Conservation (phyloP, 805 yeast genomes). For the Metschnikowia bowlesiae region DNA sequence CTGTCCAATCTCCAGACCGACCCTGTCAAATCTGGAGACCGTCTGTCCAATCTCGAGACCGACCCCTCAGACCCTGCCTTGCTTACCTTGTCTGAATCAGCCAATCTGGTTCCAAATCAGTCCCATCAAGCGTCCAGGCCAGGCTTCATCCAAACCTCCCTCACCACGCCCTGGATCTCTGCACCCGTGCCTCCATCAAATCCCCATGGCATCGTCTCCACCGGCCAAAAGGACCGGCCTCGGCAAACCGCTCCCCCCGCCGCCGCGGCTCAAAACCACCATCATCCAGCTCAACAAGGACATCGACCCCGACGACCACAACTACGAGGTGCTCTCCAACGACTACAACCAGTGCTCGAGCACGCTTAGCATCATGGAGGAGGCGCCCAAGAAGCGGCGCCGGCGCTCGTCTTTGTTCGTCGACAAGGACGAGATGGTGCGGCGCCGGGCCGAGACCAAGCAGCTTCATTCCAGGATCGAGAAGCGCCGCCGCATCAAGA, state of each 20-base stretch:
- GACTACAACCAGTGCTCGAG: slow-evolving; percentile 22
- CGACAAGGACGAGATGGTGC: slow-evolving; percentile 38
- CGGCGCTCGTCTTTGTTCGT: slow-evolving; percentile 36
- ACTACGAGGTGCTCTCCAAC: slow-evolving; percentile 40
- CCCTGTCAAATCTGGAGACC: not conserved
- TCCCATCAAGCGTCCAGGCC: too few relatives aligned
- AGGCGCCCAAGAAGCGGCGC: slow-evolving; percentile 29
- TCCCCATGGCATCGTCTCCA: too few relatives aligned
- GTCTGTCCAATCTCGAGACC: not conserved
- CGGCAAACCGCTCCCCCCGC: slow-evolving; percentile 23
- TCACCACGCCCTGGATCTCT: too few relatives aligned
- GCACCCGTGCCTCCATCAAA: too few relatives aligned
- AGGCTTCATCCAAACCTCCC: too few relatives aligned
- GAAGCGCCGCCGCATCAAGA: slow-evolving; percentile 69
- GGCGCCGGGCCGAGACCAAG: slow-evolving; percentile 39
- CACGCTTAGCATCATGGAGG: slow-evolving; percentile 4
- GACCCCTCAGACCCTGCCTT: too few relatives aligned
- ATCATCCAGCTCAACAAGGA: slow-evolving; percentile 43
- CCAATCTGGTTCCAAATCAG: not conserved
- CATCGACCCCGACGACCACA: slow-evolving; percentile 37
- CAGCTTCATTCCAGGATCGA: slow-evolving; percentile 71
- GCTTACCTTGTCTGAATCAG: too few relatives aligned
- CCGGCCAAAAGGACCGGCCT: too few relatives aligned
- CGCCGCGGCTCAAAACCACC: slow-evolving; percentile 42
- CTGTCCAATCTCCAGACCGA: too few relatives aligned